Percentiles rank a stretch among this genome's conserved stretches.
These are phyloP conservation scores for Austropuccinia psidii DNA, from an alignment of 1,284 basidiomycete genomes.

Conservation along the genomic window DNA sequence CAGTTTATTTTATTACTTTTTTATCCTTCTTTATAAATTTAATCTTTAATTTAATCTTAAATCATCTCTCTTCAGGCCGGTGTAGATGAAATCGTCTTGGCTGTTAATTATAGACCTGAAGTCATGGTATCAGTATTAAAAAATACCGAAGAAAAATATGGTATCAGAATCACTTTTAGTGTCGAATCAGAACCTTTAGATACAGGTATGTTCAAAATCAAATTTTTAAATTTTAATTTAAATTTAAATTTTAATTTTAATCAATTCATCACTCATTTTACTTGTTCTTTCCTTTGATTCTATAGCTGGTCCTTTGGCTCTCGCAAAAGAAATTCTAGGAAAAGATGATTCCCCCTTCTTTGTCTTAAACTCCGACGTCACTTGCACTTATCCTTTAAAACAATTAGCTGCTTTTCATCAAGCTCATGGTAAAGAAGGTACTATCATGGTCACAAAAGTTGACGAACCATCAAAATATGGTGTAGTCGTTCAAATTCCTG, in stretches of 20 bases:
- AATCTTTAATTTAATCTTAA: neutral
- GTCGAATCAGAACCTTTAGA: constrained; percentile 55
- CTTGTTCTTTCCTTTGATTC: neutral
- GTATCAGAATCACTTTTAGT: constrained; percentile 47
- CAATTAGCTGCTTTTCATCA: constrained; percentile 54
- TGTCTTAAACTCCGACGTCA: constrained; percentile 55
- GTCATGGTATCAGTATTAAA: constrained; percentile 54
- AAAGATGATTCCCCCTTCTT: constrained; percentile 56
- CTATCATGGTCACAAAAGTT: constrained; percentile 56
- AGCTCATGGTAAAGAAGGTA: constrained; percentile 53
- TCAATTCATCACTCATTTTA: neutral
- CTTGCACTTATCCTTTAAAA: constrained; percentile 54
- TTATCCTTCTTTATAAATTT: neutral
- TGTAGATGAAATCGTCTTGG: constrained; percentile 54
- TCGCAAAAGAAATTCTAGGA: constrained; percentile 53
- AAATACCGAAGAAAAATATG: constrained; percentile 54
- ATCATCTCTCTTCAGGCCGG: constrained; percentile 48
- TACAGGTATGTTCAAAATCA: constrained; percentile 51
- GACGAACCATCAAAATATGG: constrained; percentile 55
- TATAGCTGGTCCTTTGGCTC: constrained; percentile 53
- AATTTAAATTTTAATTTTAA: neutral
- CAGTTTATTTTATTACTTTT: constrained; percentile 38
- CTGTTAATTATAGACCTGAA: constrained; percentile 54
- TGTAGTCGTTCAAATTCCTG: constrained; percentile 53
- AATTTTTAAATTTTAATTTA: too few species aligned